Percentiles rank a stretch among this genome's conserved stretches.
Evolutionary conservation across 257 asterid genomes (phyloP).

Genomic region (Solanum paucissectum): DNA sequence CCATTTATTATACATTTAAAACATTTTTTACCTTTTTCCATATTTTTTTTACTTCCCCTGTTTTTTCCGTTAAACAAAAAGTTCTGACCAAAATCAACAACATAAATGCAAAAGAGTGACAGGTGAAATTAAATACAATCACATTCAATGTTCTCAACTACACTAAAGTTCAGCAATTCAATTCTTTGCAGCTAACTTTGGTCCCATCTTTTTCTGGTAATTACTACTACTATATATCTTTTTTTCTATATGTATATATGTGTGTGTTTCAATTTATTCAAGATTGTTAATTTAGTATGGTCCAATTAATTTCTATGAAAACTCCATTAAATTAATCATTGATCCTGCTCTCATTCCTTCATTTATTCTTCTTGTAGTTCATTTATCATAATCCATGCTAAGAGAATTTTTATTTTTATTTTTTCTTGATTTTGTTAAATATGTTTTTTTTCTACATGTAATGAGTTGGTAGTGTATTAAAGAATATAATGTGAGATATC

Average conservation of each 20-base stretch:
- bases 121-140: slow-evolving; percentile 17
- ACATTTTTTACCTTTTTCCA: too few species aligned
- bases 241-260: background rate
- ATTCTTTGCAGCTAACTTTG: slow-evolving; percentile 17
- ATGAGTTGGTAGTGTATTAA: background rate
- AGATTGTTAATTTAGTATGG: background rate
- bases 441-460: background rate
- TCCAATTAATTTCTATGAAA: background rate
- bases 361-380: background rate
- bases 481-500: slow-evolving; percentile 3
- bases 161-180: slow-evolving; percentile 24
- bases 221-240: background rate
- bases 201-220: slow-evolving; percentile 19
- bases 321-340: background rate
- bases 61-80: background rate
- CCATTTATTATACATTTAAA: background rate
- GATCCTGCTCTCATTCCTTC: background rate
- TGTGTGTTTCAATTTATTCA: background rate
- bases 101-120: slow-evolving; percentile 6
- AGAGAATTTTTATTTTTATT: background rate
- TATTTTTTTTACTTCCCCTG: background rate
- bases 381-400: background rate
- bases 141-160: slow-evolving; percentile 44
- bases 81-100: background rate
- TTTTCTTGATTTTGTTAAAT: background rate